Evolutionary conservation across 176 grass and related monocot species (phyloP).

Genomic region (Pontederia crassipes): DNA sequence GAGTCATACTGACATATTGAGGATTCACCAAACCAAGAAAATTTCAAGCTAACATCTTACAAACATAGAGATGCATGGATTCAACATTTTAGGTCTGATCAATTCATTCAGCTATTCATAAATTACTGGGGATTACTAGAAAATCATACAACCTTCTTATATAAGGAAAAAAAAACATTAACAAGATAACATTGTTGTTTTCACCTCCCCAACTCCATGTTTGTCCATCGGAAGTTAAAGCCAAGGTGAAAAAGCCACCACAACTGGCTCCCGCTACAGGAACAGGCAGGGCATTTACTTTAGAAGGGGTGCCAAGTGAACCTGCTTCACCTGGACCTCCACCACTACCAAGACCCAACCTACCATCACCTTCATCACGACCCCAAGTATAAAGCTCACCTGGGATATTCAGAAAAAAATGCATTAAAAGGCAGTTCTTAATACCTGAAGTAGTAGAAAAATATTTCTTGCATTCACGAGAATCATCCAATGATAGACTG

Average conservation of each 20-base stretch:
- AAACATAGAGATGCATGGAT: no score
- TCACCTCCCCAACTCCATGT: slow-evolving; percentile 99
- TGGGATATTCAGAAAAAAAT: slow-evolving; percentile 10
- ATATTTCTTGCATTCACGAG: no score
- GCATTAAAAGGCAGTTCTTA: background rate
- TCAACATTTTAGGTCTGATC: no score
- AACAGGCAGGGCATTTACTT: slow-evolving; percentile 57
- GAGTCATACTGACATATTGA: no score
- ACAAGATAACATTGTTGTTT: background rate
- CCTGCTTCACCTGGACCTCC: slow-evolving; percentile 94
- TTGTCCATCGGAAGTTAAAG: slow-evolving; percentile 59
- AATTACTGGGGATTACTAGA: no score
- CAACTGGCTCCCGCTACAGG: slow-evolving; percentile 61
- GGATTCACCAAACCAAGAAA: no score
- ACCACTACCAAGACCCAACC: slow-evolving; percentile 76
- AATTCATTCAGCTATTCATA: no score
- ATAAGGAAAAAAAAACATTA: no score
- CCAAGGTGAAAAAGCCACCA: slow-evolving; percentile 92
- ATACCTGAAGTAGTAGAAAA: no score
- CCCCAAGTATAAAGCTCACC: slow-evolving; percentile 96
- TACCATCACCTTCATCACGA: slow-evolving; percentile 85
- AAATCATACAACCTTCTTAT: no score
- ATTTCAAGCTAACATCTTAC: no score
- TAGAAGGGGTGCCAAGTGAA: slow-evolving; percentile 73
- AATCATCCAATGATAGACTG: no score